Base-by-base conservation (phyloP, 495 filamentous ascomycete genomes). In the Cercophora sp. region DNA sequence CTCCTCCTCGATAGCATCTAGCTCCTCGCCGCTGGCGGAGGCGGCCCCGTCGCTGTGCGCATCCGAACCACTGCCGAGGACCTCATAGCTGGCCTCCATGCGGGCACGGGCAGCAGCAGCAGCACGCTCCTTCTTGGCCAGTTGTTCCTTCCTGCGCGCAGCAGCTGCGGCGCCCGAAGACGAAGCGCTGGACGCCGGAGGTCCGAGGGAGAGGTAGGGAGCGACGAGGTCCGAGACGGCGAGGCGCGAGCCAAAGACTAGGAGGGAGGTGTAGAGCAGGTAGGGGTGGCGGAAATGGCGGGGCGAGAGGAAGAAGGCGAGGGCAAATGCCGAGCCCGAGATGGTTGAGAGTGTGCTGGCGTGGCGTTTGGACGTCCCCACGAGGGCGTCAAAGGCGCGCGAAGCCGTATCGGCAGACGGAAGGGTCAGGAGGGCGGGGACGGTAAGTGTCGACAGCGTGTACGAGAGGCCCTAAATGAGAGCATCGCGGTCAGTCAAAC, bases 371-470 rank as follows among this genome's bases (percentile, higher is more conserved):
- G 81, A 82, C 4, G 81, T 67, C 37, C 76, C 69, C 50, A 82
- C 77, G 54, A 89, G 78, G 56, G 82, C 76, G 53, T 71, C 64
- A 60, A 91, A 81, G 59, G 86, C 79, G 58, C 77, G 78, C 36
- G 82, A 73, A 45, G 87, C 88, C 32, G 76, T 72, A 24, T 73
- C 63, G 16, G 91, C 84, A 50, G 85, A 85, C 13, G 88, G 86
- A 39, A 96, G 85, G 59, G 80, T 78, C 56, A 87, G 77, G 32
- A 96, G 80, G 5, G 89, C 75, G 34, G 91, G 89, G 55, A 93
- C 73, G 25, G 86, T 85, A 31, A 89, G 71, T 26, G 81, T 77
- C 15, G 85, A 79, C 54, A 87, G 79, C 44, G 89, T 83, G 72
- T 91, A 91, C 36, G 90, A 91, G 31, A 91, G 72, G 67, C 91